Evolutionary conservation across 1,284 basidiomycete species (phyloP).

Genomic region (Tetrapyrgos nigripes): DNA sequence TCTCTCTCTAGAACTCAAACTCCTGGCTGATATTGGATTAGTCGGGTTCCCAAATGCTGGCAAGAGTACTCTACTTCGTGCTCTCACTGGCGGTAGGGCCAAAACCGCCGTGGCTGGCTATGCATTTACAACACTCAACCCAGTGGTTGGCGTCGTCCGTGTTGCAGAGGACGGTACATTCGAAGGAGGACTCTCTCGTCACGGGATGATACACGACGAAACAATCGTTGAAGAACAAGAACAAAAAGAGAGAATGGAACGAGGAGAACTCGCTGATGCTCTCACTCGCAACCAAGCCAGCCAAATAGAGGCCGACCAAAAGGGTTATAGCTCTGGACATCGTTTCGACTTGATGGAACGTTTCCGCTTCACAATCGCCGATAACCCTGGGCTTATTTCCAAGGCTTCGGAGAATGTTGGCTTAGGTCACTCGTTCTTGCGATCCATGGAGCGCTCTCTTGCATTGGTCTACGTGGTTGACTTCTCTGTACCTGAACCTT

Average conservation of each 20-base stretch:
- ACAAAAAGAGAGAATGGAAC: constrained; percentile 51
- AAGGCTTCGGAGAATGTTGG: constrained; percentile 90
- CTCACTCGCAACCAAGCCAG: constrained; percentile 55
- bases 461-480: constrained; percentile 95
- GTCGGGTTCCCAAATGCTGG: constrained; percentile 97
- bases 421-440: constrained; percentile 92
- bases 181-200: constrained; percentile 60
- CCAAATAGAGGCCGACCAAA: constrained; percentile 24
- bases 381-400: constrained; percentile 93
- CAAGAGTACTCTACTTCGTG: constrained; percentile 89
- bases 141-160: constrained; percentile 92
- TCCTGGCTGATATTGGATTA: constrained; percentile 92
- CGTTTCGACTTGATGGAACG: constrained; percentile 66
- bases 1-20: constrained; percentile 92
- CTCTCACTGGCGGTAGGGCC: constrained; percentile 85
- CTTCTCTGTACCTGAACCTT: constrained; percentile 74
- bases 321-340: constrained; percentile 42
- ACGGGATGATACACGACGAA: constrained; percentile 73
- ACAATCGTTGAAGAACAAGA: constrained; percentile 66
- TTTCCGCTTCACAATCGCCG: constrained; percentile 94
- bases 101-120: constrained; percentile 91
- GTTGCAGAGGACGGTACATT: constrained; percentile 85
- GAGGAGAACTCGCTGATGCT: constrained; percentile 55
- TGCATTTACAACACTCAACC: constrained; percentile 95
- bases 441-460: constrained; percentile 91